These are phyloP conservation scores for Sanghuangporus sanghuang DNA, from an alignment of 1,284 basidiomycete species.

Conservation along the genomic window DNA sequence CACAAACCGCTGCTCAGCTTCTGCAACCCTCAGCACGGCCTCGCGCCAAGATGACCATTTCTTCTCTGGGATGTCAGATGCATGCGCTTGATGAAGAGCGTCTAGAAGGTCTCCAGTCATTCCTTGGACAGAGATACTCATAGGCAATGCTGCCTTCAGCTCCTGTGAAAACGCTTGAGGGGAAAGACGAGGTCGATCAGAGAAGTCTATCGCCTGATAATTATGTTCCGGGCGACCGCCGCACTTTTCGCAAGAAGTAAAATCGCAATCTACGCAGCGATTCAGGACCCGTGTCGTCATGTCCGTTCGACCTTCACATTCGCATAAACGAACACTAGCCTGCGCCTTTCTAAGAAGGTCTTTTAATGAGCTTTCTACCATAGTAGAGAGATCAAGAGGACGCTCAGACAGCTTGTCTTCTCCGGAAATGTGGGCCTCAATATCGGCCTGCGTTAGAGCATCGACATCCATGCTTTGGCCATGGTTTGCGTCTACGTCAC, in stretches of 20 bases:
- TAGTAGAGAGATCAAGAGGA: slow-evolving; percentile 66
- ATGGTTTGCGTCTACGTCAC: slow-evolving; percentile 34
- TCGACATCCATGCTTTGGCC: slow-evolving; percentile 46
- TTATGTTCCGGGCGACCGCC: slow-evolving; percentile 89
- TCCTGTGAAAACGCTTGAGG: slow-evolving; percentile 71
- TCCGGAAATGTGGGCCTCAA: slow-evolving; percentile 60
- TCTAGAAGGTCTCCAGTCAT: slow-evolving; percentile 53
- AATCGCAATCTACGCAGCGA: slow-evolving; percentile 72
- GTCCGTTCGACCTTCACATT: slow-evolving; percentile 83
- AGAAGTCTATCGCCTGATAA: slow-evolving; percentile 49
- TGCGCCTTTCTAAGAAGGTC: slow-evolving; percentile 63
- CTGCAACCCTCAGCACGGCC: slow-evolving; percentile 60
- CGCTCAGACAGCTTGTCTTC: slow-evolving; percentile 58
- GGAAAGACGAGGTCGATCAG: slow-evolving; percentile 46
- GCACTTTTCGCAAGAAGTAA: slow-evolving; percentile 80
- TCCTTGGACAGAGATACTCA: slow-evolving; percentile 68
- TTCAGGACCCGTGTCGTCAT: slow-evolving; percentile 69
- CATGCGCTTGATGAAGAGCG: slow-evolving; percentile 40
- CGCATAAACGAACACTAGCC: slow-evolving; percentile 75
- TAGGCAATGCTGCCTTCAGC: slow-evolving; percentile 81
- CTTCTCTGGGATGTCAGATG: slow-evolving; percentile 39
- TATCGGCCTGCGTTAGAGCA: slow-evolving; percentile 23
- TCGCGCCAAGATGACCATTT: slow-evolving; percentile 66
- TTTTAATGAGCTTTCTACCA: slow-evolving; percentile 41
- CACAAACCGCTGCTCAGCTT: slow-evolving; percentile 76